Conservation (phyloP, 2,329 filamentous ascomycete genomes). For the Nannizzia gypsea region DNA sequence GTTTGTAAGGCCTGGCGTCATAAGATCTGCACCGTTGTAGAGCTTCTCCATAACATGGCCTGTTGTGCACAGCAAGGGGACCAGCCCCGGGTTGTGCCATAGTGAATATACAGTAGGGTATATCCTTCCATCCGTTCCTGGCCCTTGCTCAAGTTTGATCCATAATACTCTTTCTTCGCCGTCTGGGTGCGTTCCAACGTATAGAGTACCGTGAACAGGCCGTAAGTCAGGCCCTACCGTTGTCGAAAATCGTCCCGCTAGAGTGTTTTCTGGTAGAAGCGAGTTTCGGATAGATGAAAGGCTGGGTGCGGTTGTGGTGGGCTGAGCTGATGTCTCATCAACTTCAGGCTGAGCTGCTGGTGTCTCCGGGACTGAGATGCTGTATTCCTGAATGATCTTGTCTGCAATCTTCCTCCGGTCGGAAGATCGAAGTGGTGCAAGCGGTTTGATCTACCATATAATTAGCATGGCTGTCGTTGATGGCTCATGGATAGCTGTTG, state of each 20-base stretch:
- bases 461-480: slow-evolving; percentile 8
- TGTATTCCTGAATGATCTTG: slow-evolving; percentile 53
- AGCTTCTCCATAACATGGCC: slow-evolving; percentile 49
- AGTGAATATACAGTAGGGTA: slow-evolving; percentile 51
- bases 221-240: slow-evolving; percentile 51
- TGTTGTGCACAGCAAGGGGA: slow-evolving; percentile 54
- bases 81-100: slow-evolving; percentile 50
- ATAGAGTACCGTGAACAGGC: slow-evolving; percentile 51
- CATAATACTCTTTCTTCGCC: slow-evolving; percentile 51
- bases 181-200: slow-evolving; percentile 48
- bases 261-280: slow-evolving; percentile 51
- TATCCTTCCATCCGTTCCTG: slow-evolving; percentile 29
- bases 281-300: slow-evolving; percentile 44
- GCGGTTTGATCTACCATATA: slow-evolving; percentile 49
- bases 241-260: slow-evolving; percentile 53
- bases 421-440: slow-evolving; percentile 54
- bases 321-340: slow-evolving; percentile 26
- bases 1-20: slow-evolving; percentile 55
- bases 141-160: slow-evolving; percentile 49
- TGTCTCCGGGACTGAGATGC: slow-evolving; percentile 35
- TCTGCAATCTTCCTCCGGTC: slow-evolving; percentile 56
- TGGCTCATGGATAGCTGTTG: not conserved
- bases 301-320: slow-evolving; percentile 33
- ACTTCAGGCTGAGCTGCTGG: slow-evolving; percentile 22
- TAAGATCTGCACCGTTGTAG: slow-evolving; percentile 53